Base-by-base conservation (phyloP, 116 monocot species). In the Zostera marina region DNA sequence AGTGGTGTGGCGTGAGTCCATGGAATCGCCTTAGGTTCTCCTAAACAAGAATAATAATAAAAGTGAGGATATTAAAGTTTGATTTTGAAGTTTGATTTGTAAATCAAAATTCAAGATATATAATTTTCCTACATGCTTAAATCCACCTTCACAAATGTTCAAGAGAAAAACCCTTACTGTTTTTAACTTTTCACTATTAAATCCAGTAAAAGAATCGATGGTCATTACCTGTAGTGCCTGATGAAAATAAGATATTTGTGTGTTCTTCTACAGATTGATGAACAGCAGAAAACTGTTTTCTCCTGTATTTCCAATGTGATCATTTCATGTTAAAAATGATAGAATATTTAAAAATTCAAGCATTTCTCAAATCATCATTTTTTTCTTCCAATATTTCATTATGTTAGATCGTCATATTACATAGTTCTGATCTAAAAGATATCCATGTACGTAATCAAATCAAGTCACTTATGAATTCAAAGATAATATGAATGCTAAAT, bases 11-110 rank as follows among this genome's bases (percentile, higher is more conserved):
- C 61, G 75, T 94, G 94, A 54, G 77, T 85, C 94, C 94, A 94
- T 26, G 94, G 94, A 67, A 94, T 94, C 38, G 88, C 88, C 52
- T 94, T 94, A 60, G 94, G 94, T 55, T 94, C 88, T 14, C 94
- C 94, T 94, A 44, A 22, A 57, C 19, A 19, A 45, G 46, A 45
- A 25, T 25, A 13, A n/a, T 21, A 24, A 61, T 0, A 47, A 25
- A 19, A 41, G 41, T 15, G 40, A 8, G 9, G 15, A 40, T 14
- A 54, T 54, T 24, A 19, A 24, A 13, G 0, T 9, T 54, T 11
- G 32, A 32, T 32, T 32, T 32, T 32, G n/a, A 24, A 13, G 0
- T 9, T 54, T 11, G 32, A 32, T 32, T 32, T 32, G n/a, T n/a
- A n/a, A n/a, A n/a, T n/a, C 5, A 54, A 1, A 11, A 10, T 53